These are phyloP conservation scores for Myxozyma neotropica DNA, from an alignment of 805 yeast species.

Conservation along the genomic window DNA sequence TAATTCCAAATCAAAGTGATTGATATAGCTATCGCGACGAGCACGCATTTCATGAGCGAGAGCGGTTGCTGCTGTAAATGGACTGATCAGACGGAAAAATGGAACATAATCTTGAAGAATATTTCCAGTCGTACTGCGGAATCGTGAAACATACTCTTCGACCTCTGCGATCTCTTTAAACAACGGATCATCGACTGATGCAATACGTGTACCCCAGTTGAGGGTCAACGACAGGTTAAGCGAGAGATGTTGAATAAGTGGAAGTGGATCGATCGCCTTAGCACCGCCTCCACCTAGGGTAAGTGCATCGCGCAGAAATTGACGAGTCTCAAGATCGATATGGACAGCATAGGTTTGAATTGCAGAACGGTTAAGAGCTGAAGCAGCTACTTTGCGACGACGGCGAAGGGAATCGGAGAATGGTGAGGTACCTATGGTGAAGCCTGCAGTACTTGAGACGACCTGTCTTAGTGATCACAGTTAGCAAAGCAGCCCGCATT, in stretches of 20 bases:
- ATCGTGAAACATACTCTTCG: conserved; percentile 34
- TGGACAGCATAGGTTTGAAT: conserved; percentile 43
- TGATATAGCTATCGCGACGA: conserved; percentile 34
- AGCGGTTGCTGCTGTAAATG: conserved; percentile 14
- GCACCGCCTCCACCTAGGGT: conserved; percentile 30
- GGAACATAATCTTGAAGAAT: conserved; percentile 48
- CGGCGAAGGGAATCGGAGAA: conserved; percentile 47
- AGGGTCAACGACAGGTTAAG: conserved; percentile 47
- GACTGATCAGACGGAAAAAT: conserved; percentile 32
- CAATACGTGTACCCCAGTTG: conserved; percentile 47
- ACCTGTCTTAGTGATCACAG: conserved; percentile 27
- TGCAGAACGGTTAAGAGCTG: conserved; percentile 47
- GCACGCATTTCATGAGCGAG: conserved; percentile 31
- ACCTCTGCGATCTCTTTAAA: conserved; percentile 35
- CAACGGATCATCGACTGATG: conserved; percentile 38
- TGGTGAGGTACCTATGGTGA: conserved; percentile 50
- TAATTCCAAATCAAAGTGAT: conserved; percentile 24
- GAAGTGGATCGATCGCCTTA: conserved; percentile 38
- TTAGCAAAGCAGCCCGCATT: neutral
- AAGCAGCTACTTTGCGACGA: conserved; percentile 46
- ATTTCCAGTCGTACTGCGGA: conserved; percentile 45
- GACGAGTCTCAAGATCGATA: conserved; percentile 44
- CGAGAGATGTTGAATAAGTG: conserved; percentile 45
- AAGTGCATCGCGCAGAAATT: conserved; percentile 41
- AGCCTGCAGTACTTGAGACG: conserved; percentile 51